Evolutionary conservation across 345 rosid genomes (phyloP), one percentile per base, ranked within the genome.

Genomic region (Citrus hindsii): DNA sequence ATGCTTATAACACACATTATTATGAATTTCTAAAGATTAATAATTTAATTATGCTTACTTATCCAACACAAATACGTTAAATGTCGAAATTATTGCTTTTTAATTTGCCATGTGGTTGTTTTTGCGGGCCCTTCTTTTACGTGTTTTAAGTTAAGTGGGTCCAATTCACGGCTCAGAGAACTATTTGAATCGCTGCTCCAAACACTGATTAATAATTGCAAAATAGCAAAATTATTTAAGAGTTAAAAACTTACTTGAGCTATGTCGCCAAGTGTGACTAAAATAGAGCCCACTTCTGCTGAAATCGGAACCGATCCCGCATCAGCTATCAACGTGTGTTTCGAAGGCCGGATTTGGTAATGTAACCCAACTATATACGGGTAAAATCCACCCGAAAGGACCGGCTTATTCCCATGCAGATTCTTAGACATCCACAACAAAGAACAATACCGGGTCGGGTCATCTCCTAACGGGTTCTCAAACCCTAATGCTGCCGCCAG

Each of bases 211-310:
- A 46, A 46, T 13, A 46, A 46, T 13, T 12, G 51, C 51, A 14
- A 28, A 19, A 18, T 48, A 46, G 46, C 10, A 12, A 28, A 7
- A 3, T 3, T 18, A 59, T 40, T 7, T 27, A 18, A 30, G 21
- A 7, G 22, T 1, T 8, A 13, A 27, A 33, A 74, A 73, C 86
- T 80, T 62, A 88, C 98, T 82, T 92, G 96, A 79, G 92, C 91
- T 73, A 94, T 79, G 82, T 94, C 98, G 32, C 97, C 97, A 2
- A 88, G 25, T 3, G 92, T 88, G 33, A 92, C 93, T 79, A 94
- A 80, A 76, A 94, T 74, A 27, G 96, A 91, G 79, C 85, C 91
- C 69, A 86, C 87, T 76, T 86, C 84, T 0, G 97, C 91, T 25
- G 73, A 51, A 9, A 89, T 92, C 3, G 85, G 67, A 16, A 84